Evolutionary conservation across 164 flowering plant genomes (phyloP).

Genomic region (Warburgia ugandensis): DNA sequence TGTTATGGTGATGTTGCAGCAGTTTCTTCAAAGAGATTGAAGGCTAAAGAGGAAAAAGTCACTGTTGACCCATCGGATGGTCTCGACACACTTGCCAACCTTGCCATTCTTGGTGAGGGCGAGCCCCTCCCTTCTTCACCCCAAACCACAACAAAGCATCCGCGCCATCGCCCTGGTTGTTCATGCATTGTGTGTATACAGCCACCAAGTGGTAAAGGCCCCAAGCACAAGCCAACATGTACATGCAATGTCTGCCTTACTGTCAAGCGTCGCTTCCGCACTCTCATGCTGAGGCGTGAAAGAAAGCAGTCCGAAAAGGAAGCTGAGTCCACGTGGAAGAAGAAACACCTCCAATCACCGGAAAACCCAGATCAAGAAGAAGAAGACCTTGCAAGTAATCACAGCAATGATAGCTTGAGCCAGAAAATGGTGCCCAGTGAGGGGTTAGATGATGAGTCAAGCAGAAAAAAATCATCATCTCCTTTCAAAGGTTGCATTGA

Average conservation of each 20-base stretch:
- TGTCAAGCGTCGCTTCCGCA: conserved; percentile 67
- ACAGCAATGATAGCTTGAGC: conserved; percentile 22
- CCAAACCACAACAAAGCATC: conserved; percentile 75
- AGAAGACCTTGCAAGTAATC: conserved; percentile 15
- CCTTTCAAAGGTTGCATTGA: conserved; percentile 72
- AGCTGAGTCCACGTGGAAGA: conserved; percentile 38
- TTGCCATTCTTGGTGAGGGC: conserved; percentile 58
- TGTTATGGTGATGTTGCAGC: no score
- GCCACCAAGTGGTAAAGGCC: conserved; percentile 89
- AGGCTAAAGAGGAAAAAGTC: conserved; percentile 35
- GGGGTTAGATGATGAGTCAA: conserved; percentile 29
- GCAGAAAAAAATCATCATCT: conserved; percentile 28
- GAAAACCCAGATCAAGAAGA: conserved; percentile 26
- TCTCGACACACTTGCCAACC: conserved; percentile 62
- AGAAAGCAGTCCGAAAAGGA: conserved; percentile 59
- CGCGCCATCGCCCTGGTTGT: conserved; percentile 86
- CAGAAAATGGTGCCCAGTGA: conserved; percentile 17
- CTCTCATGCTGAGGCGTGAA: conserved; percentile 61
- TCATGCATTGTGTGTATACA: conserved; percentile 95
- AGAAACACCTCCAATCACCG: conserved; percentile 20
- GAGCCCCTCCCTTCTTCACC: conserved; percentile 33
- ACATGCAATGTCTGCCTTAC: conserved; percentile 69
- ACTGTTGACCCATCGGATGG: conserved; percentile 52
- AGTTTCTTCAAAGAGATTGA: conserved; percentile 41
- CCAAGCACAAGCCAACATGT: conserved; percentile 71